A percentile compares a stretch with the other conserved stretches of the same genome.
These are phyloP conservation scores for Tetrapisispora arboricola DNA, from an alignment of 805 yeast genomes.

Conservation along the genomic window DNA sequence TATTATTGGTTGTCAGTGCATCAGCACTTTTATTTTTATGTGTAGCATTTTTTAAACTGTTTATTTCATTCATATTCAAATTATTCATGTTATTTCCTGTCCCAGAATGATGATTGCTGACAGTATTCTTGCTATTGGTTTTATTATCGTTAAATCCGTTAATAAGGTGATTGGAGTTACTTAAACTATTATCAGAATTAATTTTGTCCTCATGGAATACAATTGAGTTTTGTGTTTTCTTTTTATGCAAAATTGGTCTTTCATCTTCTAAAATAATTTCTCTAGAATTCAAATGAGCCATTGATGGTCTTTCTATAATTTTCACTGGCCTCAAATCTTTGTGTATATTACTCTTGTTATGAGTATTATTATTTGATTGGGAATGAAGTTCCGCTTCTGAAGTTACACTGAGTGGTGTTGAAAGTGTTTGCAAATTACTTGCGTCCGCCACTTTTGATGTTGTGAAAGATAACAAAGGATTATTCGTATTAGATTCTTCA, in stretches of 20 bases:
- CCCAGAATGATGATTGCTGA: not conserved
- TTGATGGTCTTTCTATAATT: conserved; percentile 18
- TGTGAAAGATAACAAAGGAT: not conserved
- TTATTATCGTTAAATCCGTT: not conserved
- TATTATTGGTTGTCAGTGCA: not conserved
- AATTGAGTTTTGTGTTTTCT: not conserved
- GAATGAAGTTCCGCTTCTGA: not conserved
- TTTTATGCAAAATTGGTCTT: conserved; percentile 2
- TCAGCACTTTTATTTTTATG: not conserved
- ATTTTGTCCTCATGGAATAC: not conserved
- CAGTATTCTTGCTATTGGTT: not conserved
- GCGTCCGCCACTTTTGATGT: not conserved
- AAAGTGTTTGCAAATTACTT: not conserved
- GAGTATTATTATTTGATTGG: not conserved
- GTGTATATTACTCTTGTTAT: not conserved
- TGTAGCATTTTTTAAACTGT: not conserved
- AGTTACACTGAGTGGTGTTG: not conserved
- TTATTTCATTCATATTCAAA: not conserved
- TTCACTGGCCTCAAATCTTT: conserved; percentile 6
- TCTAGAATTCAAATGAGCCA: conserved; percentile 19
- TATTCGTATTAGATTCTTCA: not conserved
- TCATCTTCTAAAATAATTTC: conserved; percentile 17
- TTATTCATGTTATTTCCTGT: not conserved
- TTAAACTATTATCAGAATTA: not conserved
- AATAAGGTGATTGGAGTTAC: not conserved